phyloP scores from a whole-genome alignment of 768 basidiomycete genomes.

The Cystofilobasidium macerans region DNA sequence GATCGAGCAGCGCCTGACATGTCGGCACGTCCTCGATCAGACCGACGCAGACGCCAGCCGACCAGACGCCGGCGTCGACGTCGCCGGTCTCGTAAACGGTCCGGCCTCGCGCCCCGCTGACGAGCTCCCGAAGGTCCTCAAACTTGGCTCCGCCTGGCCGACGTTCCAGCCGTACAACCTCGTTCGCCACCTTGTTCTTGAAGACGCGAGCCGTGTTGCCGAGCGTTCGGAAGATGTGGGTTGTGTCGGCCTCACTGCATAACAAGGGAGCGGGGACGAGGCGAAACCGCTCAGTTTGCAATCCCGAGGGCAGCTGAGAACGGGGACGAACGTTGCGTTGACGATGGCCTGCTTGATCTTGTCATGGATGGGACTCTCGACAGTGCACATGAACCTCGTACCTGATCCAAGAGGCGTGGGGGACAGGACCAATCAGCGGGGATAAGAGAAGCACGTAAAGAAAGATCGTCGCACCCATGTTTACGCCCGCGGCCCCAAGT shows the following conservation, averaged over 20 bases:
- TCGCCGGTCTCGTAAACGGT: constrained; percentile 76
- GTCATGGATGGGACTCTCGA: constrained; percentile 77
- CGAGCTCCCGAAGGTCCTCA: constrained; percentile 59
- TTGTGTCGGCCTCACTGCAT: not conserved
- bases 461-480: constrained; percentile 49
- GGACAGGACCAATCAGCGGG: constrained; percentile 19
- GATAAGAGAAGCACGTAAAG: not conserved
- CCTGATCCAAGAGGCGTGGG: no score
- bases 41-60: constrained; percentile 38
- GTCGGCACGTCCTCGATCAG: constrained; percentile 71
- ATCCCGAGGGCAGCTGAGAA: no score
- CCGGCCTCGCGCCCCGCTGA: constrained; percentile 30
- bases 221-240: constrained; percentile 61
- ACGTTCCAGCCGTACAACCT: constrained; percentile 63
- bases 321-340: constrained; percentile 53
- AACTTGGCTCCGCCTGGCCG: constrained; percentile 78
- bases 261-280: constrained; percentile 32
- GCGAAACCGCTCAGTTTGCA: no score
- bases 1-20: constrained; percentile 56
- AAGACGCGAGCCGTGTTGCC: constrained; percentile 30
- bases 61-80: constrained; percentile 78
- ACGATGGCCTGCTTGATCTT: constrained; percentile 87
- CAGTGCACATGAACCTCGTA: constrained; percentile 85
- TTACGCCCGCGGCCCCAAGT: constrained; percentile 69
- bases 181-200: constrained; percentile 40